phyloP scores from a whole-genome alignment of 352 stramenopile genomes.

The Phytophthora fragariae region DNA sequence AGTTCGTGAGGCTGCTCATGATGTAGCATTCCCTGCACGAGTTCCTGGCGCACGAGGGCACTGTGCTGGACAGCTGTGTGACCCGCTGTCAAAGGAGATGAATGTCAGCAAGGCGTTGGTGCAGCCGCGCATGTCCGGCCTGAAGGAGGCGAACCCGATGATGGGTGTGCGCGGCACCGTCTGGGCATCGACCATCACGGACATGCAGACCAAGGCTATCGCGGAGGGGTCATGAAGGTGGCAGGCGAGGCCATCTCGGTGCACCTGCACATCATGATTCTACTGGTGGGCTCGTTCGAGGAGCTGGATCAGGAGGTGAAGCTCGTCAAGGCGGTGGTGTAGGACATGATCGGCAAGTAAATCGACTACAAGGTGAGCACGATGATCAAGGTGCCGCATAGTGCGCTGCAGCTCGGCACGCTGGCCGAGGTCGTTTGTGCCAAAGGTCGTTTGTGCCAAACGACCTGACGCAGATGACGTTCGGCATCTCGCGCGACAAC shows the following conservation, averaged over 20 bases:
- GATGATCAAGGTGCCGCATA: conserved; percentile 36
- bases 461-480: not conserved
- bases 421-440: too few relatives aligned
- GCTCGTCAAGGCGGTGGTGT: conserved; percentile 30
- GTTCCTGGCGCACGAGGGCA: conserved; percentile 11
- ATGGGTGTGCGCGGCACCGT: conserved; percentile 30
- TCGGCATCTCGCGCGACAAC: conserved; percentile 34
- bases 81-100: conserved; percentile 26
- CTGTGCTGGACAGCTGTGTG: conserved; percentile 32
- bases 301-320: conserved; percentile 37
- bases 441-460: too few relatives aligned
- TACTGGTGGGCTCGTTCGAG: conserved; percentile 32
- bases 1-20: conserved; percentile 29
- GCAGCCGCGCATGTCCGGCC: conserved; percentile 21
- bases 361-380: conserved; percentile 39
- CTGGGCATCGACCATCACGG: conserved; percentile 34
- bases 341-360: conserved; percentile 34
- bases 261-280: conserved; percentile 34
- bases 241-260: conserved; percentile 29
- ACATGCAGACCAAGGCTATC: conserved; percentile 41
- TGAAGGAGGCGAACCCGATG: conserved; percentile 44
- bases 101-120: conserved; percentile 30
- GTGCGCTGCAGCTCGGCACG: conserved; percentile 18
- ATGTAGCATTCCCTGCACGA: conserved; percentile 6
- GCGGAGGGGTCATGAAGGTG: conserved; percentile 28